A percentile compares a stretch with the other conserved stretches of the same genome.
These are phyloP conservation scores for Venturiaceae sp. DNA, from an alignment of 2,329 filamentous ascomycete genomes.

Conservation along the genomic window DNA sequence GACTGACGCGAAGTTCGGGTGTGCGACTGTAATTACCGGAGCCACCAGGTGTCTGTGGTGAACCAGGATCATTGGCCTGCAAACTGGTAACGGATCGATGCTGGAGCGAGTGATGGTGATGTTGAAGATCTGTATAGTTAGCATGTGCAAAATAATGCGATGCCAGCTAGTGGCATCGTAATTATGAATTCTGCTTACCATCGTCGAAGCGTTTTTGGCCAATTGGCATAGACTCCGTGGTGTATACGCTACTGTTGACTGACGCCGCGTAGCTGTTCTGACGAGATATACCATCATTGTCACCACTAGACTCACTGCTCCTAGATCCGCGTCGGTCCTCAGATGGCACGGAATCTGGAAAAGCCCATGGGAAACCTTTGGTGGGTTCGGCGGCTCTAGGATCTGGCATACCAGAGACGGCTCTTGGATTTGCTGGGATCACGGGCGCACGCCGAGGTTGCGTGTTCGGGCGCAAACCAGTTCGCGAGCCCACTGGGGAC, in stretches of 20 bases:
- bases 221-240: slow-evolving; percentile 61
- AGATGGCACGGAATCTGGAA: slow-evolving; percentile 59
- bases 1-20: slow-evolving; percentile 70
- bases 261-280: slow-evolving; percentile 71
- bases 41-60: slow-evolving; percentile 36
- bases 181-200: slow-evolving; percentile 20
- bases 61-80: slow-evolving; percentile 48
- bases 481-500: slow-evolving; percentile 31
- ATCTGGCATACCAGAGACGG: slow-evolving; percentile 54
- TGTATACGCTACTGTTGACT: slow-evolving; percentile 70
- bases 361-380: slow-evolving; percentile 77
- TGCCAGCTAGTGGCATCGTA: background rate
- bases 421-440: slow-evolving; percentile 58
- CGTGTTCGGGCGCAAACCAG: slow-evolving; percentile 19
- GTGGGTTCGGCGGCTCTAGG: slow-evolving; percentile 63
- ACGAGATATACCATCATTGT: slow-evolving; percentile 52
- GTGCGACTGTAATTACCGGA: slow-evolving; percentile 74
- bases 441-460: slow-evolving; percentile 56
- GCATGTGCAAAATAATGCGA: no score
- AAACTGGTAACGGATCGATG: slow-evolving; percentile 62
- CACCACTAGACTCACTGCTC: slow-evolving; percentile 37
- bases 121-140: slow-evolving; percentile 22
- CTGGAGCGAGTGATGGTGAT: slow-evolving; percentile 67
- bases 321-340: slow-evolving; percentile 36
- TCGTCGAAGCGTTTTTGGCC: slow-evolving; percentile 68